Conservation (phyloP, 1,139 yeast species). For the Eremothecium coryli region DNA sequence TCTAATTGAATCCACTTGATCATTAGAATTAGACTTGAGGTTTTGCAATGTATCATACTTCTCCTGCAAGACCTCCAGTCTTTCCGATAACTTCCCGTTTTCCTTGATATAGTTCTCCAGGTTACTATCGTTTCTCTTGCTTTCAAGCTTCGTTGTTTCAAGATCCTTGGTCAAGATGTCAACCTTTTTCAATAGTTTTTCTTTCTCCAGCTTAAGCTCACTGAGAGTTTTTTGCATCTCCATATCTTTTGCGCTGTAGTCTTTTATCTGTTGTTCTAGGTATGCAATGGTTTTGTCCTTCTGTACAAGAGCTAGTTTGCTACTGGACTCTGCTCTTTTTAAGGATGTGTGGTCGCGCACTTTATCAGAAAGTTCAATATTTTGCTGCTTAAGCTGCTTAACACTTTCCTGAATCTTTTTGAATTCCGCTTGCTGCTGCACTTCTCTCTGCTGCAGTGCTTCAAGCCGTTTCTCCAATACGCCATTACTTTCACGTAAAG, state of each 20-base stretch:
- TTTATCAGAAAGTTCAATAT: slow-evolving; percentile 28
- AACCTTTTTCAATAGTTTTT: slow-evolving; percentile 24
- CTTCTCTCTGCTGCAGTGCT: slow-evolving; percentile 26
- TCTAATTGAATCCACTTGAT: slow-evolving; percentile 49
- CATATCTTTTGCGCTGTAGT: slow-evolving; percentile 27
- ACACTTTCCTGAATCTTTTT: slow-evolving; percentile 10
- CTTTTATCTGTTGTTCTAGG: slow-evolving; percentile 36
- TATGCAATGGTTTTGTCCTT: slow-evolving; percentile 44
- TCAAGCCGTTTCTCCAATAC: slow-evolving; percentile 8
- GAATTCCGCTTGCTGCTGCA: slow-evolving; percentile 28
- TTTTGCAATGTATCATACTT: slow-evolving; percentile 43
- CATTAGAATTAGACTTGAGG: slow-evolving; percentile 40
- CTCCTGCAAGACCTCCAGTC: slow-evolving; percentile 42
- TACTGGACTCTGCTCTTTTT: slow-evolving; percentile 24
- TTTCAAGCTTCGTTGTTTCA: slow-evolving; percentile 34
- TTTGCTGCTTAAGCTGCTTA: slow-evolving; percentile 2
- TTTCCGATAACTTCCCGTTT: slow-evolving; percentile 43
- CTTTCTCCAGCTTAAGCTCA: slow-evolving; percentile 21
- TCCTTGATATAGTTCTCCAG: slow-evolving; percentile 42
- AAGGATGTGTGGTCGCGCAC: slow-evolving; percentile 31
- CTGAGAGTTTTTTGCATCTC: slow-evolving; percentile 20
- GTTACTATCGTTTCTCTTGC: slow-evolving; percentile 38
- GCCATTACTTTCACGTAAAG: slow-evolving; percentile 31
- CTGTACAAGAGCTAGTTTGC: slow-evolving; percentile 29
- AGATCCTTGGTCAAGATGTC: slow-evolving; percentile 32